Evolutionary conservation across 177 flowering plant species (phyloP), one percentile per base, ranked within the genome.

Genomic region (Vitis hybrid): DNA sequence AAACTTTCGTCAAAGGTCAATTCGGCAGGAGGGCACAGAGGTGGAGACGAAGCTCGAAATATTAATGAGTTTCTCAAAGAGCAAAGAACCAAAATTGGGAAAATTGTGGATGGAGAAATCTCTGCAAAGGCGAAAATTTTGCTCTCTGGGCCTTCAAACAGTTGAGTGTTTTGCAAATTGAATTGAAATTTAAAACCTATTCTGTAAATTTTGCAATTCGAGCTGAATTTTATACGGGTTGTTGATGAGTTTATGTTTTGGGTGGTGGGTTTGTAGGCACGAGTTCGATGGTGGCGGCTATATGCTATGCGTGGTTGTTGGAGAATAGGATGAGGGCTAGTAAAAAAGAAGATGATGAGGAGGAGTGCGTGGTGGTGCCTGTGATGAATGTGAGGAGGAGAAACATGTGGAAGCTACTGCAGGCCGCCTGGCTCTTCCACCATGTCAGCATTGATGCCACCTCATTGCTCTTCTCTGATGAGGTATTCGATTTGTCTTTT

Each of bases 371-470:
- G 13, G 89, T 85, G 77, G 83, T 84, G 60, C 92, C 95, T 39
- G 95, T 90, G 61, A 85, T 90, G 80, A 90, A 84, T 72, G 68
- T 87, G 63, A 83, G 70, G 64, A 83, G 95, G 65, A 66, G 67
- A 11, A 80, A 71, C 48, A 90, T 87, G 91, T 87, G 90, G 95
- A 90, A 84, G 76, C 87, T 77, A 45, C 68, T 64, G 52, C 89
- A 86, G 71, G 89, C 85, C 57, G 90, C 95, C 61, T 86, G 95
- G 91, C 85, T 88, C 9, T 81, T 90, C 64, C 83, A 84, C 73
- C 88, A 85, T 72, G 81, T 80, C 56, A 87, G 88, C 11, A 70
- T 90, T 48, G 87, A 90, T 78, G 85, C 83, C 31, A 52, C 74
- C 53, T 74, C 88, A 1, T 67, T 88, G 73, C 84, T 88, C 66